phyloP scores from a whole-genome alignment of 495 filamentous ascomycete genomes.

The Aspergillus heteromorphus region DNA sequence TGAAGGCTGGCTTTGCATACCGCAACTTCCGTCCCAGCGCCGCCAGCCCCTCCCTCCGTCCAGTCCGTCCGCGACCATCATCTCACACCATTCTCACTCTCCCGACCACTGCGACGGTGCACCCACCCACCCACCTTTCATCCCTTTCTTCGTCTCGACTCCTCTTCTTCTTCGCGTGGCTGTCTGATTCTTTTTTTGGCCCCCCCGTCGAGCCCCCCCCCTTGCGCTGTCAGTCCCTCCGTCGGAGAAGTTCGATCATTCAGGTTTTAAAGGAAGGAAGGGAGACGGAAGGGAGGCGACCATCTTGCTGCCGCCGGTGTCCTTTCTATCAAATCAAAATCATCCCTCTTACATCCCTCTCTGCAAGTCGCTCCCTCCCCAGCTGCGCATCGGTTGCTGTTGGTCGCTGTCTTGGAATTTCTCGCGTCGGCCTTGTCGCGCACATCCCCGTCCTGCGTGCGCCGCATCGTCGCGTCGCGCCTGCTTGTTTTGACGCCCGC shows the following conservation, averaged over 20 bases:
- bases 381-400: constrained; percentile 14
- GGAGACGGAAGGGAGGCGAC: constrained; percentile 21
- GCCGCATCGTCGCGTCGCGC: constrained; percentile 25
- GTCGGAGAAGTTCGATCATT: constrained; percentile 8
- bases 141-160: constrained; percentile 20
- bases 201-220: constrained; percentile 10
- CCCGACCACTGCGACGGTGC: neutral
- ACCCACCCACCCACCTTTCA: neutral
- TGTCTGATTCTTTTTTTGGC: constrained; percentile 15
- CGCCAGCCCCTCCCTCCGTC: constrained; percentile 14
- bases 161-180: constrained; percentile 18
- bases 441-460: constrained; percentile 12
- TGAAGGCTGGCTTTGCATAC: constrained; percentile 23
- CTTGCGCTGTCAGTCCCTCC: constrained; percentile 16
- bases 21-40: constrained; percentile 21
- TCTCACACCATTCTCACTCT: constrained; percentile 3
- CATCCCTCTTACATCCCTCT: constrained; percentile 6
- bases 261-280: constrained; percentile 23
- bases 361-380: constrained; percentile 7
- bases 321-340: constrained; percentile 17
- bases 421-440: constrained; percentile 21
- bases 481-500: constrained; percentile 21
- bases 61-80: constrained; percentile 7
- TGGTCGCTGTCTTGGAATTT: constrained; percentile 15
- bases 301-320: constrained; percentile 18